phyloP scores from a whole-genome alignment of 805 yeast species.

The Priceomyces carsonii region DNA sequence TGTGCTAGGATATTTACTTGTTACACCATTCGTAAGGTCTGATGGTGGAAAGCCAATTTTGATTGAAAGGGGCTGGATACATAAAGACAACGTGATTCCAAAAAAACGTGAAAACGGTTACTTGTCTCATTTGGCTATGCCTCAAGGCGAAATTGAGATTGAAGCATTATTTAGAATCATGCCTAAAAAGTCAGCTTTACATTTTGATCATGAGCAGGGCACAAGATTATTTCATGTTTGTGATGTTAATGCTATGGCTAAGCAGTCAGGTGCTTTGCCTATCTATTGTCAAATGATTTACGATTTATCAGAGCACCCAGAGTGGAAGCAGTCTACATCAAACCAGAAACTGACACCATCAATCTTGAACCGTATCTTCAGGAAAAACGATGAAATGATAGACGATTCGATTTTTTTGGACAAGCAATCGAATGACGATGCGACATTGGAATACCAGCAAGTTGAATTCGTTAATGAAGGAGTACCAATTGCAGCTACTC shows the following conservation, averaged over 20 bases:
- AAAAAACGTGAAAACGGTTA: constrained; percentile 45
- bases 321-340: constrained; percentile 27
- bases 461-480: constrained; percentile 72
- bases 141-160: constrained; percentile 69
- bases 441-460: constrained; percentile 41
- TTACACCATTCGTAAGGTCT: constrained; percentile 77
- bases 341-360: constrained; percentile 4
- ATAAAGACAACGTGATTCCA: constrained; percentile 64
- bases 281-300: constrained; percentile 74
- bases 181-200: constrained; percentile 59
- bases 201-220: constrained; percentile 68
- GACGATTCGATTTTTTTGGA: constrained; percentile 18
- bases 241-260: constrained; percentile 81
- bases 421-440: constrained; percentile 22
- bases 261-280: constrained; percentile 64
- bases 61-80: constrained; percentile 91
- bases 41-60: constrained; percentile 77
- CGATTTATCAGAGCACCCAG: constrained; percentile 66
- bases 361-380: constrained; percentile 12
- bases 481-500: constrained; percentile 83
- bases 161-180: constrained; percentile 74
- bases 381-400: constrained; percentile 9
- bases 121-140: constrained; percentile 70
- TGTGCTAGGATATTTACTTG: constrained; percentile 71
- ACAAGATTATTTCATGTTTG: constrained; percentile 74